Conservation (phyloP, 2,329 filamentous ascomycete genomes). For the Magnaporthiopsis rhizophila region DNA sequence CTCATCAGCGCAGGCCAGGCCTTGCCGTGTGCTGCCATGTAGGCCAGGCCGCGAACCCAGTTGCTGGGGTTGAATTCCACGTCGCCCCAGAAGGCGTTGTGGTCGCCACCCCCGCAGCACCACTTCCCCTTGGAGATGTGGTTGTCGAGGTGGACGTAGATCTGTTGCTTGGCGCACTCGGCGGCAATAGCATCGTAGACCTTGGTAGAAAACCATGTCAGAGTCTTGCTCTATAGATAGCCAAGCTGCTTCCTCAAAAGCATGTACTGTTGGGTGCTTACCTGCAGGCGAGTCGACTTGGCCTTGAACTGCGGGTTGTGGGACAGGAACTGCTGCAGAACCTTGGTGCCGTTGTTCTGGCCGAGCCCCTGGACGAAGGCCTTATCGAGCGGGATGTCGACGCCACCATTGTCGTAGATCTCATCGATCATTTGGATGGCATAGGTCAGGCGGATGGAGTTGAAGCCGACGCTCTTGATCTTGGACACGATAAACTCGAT, state of each 20-base stretch:
- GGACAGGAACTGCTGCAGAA: constrained; percentile 42
- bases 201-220: constrained; percentile 12
- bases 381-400: constrained; percentile 31
- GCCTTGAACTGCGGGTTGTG: constrained; percentile 50
- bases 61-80: constrained; percentile 48
- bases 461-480: constrained; percentile 53
- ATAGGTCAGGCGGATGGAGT: constrained; percentile 54
- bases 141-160: constrained; percentile 54
- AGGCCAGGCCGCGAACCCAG: constrained; percentile 52
- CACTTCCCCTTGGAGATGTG: constrained; percentile 51
- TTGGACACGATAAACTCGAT: constrained; percentile 44
- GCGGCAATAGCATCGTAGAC: constrained; percentile 56
- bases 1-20: constrained; percentile 38
- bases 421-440: constrained; percentile 58
- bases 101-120: constrained; percentile 48
- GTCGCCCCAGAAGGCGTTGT: constrained; percentile 56
- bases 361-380: constrained; percentile 41
- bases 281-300: constrained; percentile 45
- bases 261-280: constrained; percentile 13
- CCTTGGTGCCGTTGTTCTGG: constrained; percentile 39
- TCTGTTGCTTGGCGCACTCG: constrained; percentile 44
- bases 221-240: neutral
- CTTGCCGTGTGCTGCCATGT: constrained; percentile 50
- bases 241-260: constrained; percentile 10
- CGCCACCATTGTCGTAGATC: constrained; percentile 39